Base-by-base conservation (phyloP, 345 rosid species). In the Firmiana major region DNA sequence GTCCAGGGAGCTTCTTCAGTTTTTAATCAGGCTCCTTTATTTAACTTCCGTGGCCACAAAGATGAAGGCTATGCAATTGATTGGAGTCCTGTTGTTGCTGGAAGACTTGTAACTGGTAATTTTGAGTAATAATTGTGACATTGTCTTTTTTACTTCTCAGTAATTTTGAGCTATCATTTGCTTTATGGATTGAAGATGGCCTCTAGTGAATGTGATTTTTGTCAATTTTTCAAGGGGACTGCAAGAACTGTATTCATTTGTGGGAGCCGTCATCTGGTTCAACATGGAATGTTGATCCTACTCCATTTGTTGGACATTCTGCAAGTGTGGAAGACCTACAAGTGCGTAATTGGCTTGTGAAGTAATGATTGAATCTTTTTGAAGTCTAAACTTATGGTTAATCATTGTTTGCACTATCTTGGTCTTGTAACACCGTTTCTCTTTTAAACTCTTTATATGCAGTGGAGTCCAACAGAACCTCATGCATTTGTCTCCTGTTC, bases 401-500 rank as follows among this genome's bases (percentile, higher is more conserved):
- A 62, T 34, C 43, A 63, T 16, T 75, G 71, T 59, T 53, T 34
- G 38, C 36, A 45, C 36, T 43, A 9, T 40, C 60, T 78, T 36
- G 26, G 28, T 79, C 60, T 67, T 49, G 9, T 63, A 74, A 73
- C 54, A 73, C 54, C 40, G 21, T 67, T 68, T 19, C 73, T 71
- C 28, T 67, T 75, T 26, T 53, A 24, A 60, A 48, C 78, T 75
- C 67, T 75, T 54, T 75, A 59, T 4, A 28, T 90, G 80, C 92
- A 97, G 98, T 97, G 99, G 99, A 94, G 99, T 79, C 97, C 98
- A 62, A 85, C 90, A 2, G 97, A 96, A 85, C 89, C 87, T 24
- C 81, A 84, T 21, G 89, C 92, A 66, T 96, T 92, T 82, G 97
- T 96, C 21, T 96, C 97, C 3, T 86, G 95, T 80, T 96, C 99